Percentiles rank a stretch among this genome's conserved stretches.
These are phyloP conservation scores for Aciculoconidium aculeatum DNA, from an alignment of 805 yeast species.

Conservation along the genomic window DNA sequence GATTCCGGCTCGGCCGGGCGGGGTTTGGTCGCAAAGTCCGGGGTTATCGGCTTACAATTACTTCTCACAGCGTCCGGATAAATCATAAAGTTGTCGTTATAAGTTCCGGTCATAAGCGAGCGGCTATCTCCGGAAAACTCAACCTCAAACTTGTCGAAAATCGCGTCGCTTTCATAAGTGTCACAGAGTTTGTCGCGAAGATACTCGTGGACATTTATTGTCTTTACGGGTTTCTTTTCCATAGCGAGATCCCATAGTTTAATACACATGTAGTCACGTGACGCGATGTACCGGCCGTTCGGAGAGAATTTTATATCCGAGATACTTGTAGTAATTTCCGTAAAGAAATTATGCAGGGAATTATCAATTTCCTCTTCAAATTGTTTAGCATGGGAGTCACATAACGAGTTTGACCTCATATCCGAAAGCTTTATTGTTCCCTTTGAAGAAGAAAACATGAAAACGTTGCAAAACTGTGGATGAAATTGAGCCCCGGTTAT, in stretches of 20 bases:
- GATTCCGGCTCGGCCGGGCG: too few species aligned
- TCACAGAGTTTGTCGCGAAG: constrained; percentile 90
- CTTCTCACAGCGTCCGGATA: constrained; percentile 71
- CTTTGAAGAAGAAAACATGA: constrained; percentile 92
- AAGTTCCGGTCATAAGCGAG: constrained; percentile 93
- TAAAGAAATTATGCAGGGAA: constrained; percentile 86
- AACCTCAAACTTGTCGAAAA: constrained; percentile 96
- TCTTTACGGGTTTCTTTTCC: constrained; percentile 92
- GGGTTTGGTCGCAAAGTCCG: too few species aligned
- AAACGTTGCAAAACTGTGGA: constrained; percentile 84
- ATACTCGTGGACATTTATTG: constrained; percentile 93
- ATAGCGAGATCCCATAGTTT: constrained; percentile 97
- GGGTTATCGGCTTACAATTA: constrained; percentile 6
- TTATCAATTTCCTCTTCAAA: constrained; percentile 95
- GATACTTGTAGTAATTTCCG: constrained; percentile 92
- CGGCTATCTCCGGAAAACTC: constrained; percentile 90
- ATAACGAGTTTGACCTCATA: constrained; percentile 92
- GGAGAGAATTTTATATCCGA: constrained; percentile 89
- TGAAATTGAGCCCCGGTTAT: constrained; percentile 96
- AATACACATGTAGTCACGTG: constrained; percentile 94
- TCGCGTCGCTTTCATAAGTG: constrained; percentile 97
- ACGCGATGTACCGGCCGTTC: constrained; percentile 92
- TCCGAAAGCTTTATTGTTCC: constrained; percentile 94
- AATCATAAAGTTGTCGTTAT: constrained; percentile 94
- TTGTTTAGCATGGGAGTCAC: constrained; percentile 81